Percentiles rank a stretch among this genome's conserved stretches.
These are phyloP conservation scores for Polygonum aviculare DNA, from an alignment of 148 eudicot species.

Conservation along the genomic window DNA sequence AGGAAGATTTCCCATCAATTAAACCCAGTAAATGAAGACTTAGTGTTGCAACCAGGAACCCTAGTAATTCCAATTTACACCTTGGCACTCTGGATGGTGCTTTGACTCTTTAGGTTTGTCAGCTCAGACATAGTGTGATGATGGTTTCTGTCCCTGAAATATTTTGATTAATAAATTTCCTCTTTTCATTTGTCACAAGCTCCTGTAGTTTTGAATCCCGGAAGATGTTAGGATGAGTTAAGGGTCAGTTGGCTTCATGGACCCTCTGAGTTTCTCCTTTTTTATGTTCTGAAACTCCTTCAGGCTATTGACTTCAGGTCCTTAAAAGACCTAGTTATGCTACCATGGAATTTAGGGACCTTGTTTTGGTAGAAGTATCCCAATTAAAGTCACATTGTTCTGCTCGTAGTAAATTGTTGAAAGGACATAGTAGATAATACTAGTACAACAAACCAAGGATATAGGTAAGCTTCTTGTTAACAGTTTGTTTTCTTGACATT, in stretches of 20 bases:
- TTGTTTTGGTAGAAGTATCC: background rate
- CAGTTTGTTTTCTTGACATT: background rate
- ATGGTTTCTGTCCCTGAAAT: background rate
- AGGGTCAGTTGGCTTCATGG: background rate
- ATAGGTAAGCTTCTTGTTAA: background rate
- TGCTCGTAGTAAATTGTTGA: background rate
- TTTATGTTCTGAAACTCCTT: background rate
- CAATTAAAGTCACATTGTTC: background rate
- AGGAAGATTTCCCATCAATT: too few relatives aligned
- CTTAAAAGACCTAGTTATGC: background rate
- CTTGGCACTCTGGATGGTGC: background rate
- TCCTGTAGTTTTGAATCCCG: background rate
- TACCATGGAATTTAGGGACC: background rate
- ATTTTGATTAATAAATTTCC: background rate
- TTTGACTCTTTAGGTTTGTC: too few relatives aligned
- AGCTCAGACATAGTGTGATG: background rate
- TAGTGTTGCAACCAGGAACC: too few relatives aligned
- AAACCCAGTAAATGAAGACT: too few relatives aligned
- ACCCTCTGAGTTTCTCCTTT: background rate
- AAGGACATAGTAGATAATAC: slow-evolving; percentile 2
- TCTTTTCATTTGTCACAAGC: background rate
- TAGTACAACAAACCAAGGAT: background rate
- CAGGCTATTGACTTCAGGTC: background rate
- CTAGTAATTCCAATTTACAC: too few relatives aligned
- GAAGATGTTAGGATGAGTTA: background rate